Evolutionary conservation across 2,329 filamentous ascomycete genomes (phyloP).

Genomic region (Pseudocercospora vitis): DNA sequence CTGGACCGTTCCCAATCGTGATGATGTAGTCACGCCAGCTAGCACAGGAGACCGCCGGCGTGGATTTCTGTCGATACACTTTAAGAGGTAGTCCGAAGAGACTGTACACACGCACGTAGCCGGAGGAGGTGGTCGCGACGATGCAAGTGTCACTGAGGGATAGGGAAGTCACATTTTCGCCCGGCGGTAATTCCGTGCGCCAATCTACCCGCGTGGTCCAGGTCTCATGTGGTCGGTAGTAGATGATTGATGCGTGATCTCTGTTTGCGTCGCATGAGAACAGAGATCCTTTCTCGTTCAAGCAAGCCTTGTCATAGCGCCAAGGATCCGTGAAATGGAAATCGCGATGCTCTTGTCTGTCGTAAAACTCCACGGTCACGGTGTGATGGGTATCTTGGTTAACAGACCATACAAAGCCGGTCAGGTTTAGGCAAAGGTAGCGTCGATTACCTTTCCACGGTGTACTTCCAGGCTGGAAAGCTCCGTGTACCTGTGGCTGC

Average conservation of each 20-base stretch:
- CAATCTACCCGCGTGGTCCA: slow-evolving; percentile 92
- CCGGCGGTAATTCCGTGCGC: slow-evolving; percentile 80
- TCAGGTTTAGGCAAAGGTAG: slow-evolving; percentile 89
- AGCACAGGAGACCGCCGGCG: slow-evolving; percentile 85
- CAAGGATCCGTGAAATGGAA: slow-evolving; percentile 98
- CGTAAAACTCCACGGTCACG: slow-evolving; percentile 96
- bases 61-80: slow-evolving; percentile 88
- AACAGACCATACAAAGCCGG: slow-evolving; percentile 95
- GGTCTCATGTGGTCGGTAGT: slow-evolving; percentile 94
- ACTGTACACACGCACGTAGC: slow-evolving; percentile 90
- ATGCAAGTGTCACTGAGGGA: slow-evolving; percentile 89
- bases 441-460: slow-evolving; percentile 93
- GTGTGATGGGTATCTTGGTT: slow-evolving; percentile 88
- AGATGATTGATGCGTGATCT: slow-evolving; percentile 74
- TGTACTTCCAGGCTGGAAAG: slow-evolving; percentile 92
- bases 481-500: slow-evolving; percentile 70
- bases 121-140: slow-evolving; percentile 79
- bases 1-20: slow-evolving; percentile 88
- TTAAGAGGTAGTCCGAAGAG: slow-evolving; percentile 86
- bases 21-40: slow-evolving; percentile 96
- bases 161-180: slow-evolving; percentile 84
- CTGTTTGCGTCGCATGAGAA: slow-evolving; percentile 75
- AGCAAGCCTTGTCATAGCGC: slow-evolving; percentile 91
- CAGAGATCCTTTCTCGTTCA: slow-evolving; percentile 78
- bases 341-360: slow-evolving; percentile 85